phyloP scores from a whole-genome alignment of 345 rosid species.

The Isatis tinctoria region DNA sequence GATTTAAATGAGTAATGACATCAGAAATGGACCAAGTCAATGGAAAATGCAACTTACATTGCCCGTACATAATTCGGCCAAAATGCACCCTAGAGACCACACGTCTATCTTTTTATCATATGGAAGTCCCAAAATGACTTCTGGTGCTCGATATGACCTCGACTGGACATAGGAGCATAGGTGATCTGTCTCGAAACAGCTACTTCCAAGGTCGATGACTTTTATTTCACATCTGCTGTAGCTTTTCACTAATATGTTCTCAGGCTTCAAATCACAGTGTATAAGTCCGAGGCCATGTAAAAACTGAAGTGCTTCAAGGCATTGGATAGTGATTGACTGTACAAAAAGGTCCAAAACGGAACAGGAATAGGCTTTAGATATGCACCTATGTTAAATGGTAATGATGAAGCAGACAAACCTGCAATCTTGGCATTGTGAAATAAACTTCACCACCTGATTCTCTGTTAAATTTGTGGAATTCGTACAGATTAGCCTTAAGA shows the following conservation, averaged over 20 bases:
- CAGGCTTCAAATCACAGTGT: slow-evolving; percentile 96
- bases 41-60: slow-evolving; percentile 59
- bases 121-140: slow-evolving; percentile 90
- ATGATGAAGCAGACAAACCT: slow-evolving; percentile 49
- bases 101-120: slow-evolving; percentile 94
- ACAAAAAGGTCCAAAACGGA: slow-evolving; percentile 26
- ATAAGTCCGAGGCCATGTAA: slow-evolving; percentile 96
- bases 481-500: slow-evolving; percentile 96
- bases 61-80: slow-evolving; percentile 98
- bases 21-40: background rate
- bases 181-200: slow-evolving; percentile 99
- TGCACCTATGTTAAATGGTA: slow-evolving; percentile 17
- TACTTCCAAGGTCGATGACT: slow-evolving; percentile 99
- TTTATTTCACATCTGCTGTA: slow-evolving; percentile 98
- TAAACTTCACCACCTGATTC: slow-evolving; percentile 99
- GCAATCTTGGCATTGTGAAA: slow-evolving; percentile 99
- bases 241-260: slow-evolving; percentile 93
- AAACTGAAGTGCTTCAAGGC: slow-evolving; percentile 92
- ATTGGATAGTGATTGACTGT: slow-evolving; percentile 97
- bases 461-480: slow-evolving; percentile 97
- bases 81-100: slow-evolving; percentile 99
- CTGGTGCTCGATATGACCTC: slow-evolving; percentile 97
- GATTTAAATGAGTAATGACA: background rate
- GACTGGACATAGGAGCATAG: slow-evolving; percentile 98
- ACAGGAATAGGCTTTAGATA: slow-evolving; percentile 12